Evolutionary conservation across 2,329 filamentous ascomycete genomes (phyloP), one percentile per base, ranked within the genome.

Genomic region (Polychaeton citri): DNA sequence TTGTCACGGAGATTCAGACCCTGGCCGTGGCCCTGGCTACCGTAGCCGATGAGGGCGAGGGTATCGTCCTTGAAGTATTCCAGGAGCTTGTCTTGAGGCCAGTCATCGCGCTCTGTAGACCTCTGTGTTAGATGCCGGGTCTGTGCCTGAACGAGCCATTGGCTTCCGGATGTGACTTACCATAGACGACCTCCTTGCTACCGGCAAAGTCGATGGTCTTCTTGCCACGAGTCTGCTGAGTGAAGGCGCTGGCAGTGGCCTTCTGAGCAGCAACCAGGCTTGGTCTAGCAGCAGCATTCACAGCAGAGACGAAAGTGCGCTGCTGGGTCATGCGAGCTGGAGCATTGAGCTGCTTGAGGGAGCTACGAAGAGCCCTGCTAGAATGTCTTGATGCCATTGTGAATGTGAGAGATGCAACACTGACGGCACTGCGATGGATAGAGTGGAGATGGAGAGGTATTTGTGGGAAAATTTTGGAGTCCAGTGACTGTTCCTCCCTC

Each of bases 61-160:
- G 88, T 96, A 68, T 98, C 90, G 70, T 98, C 77, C 78, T 96
- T 96, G 83, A 98, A 98, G 80, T 88, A 98, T 49, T 96, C 85
- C 62, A 90, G 72, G 62, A 98, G 85, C 81, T 94, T 96, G 74
- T 95, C 88, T 64, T 81, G 78, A 51, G 90, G 90, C 90, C 90
- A 98, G 72, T 98, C 90, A 61, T 76, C 83, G 69, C 90, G 87
- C 78, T 98, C 90, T 90, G 55, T 43, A 34, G 35, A 35, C 52
- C 43, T 31, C 39, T 16, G 18, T 28, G 42, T 59, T 40, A 62
- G 55, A 38, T 17, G 40, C 44, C 38, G 3, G 30, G 4, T 13
- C 30, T 8, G 16, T 7, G 8, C 8, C 8, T 15, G 5, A 12
- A 10, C 30, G 12, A 19, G 30, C 30, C 18, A 16, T 32, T 24